Evolutionary conservation across 2,329 filamentous ascomycete species (phyloP).

Genomic region (Pseudomassariella vexata): DNA sequence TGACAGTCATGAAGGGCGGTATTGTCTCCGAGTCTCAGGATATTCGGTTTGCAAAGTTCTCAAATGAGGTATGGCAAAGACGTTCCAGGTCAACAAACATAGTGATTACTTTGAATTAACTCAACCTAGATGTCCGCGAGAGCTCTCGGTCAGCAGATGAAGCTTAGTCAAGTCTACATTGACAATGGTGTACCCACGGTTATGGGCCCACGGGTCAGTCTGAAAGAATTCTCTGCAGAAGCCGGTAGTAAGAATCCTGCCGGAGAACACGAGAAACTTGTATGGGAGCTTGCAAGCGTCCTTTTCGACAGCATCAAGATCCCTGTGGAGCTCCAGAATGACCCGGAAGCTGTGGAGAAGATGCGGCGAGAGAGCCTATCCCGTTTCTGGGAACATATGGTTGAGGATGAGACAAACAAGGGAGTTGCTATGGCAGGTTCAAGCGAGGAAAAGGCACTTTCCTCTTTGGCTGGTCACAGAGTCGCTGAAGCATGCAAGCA

Average conservation of each 20-base stretch:
- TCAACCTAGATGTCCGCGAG: slow-evolving; percentile 44
- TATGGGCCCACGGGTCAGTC: slow-evolving; percentile 38
- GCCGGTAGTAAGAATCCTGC: slow-evolving; percentile 32
- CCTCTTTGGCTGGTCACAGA: slow-evolving; percentile 71
- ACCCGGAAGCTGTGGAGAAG: slow-evolving; percentile 27
- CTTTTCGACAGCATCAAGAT: slow-evolving; percentile 69
- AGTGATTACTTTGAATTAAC: slow-evolving; percentile 21
- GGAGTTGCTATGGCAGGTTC: slow-evolving; percentile 54
- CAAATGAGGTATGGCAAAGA: slow-evolving; percentile 39
- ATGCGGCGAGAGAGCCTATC: slow-evolving; percentile 60
- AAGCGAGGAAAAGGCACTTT: slow-evolving; percentile 77
- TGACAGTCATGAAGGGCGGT: slow-evolving; percentile 48
- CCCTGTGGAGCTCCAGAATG: slow-evolving; percentile 31
- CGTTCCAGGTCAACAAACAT: slow-evolving; percentile 2
- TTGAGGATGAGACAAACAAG: slow-evolving; percentile 52
- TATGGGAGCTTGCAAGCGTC: slow-evolving; percentile 83
- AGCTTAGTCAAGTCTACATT: slow-evolving; percentile 46
- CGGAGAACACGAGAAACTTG: slow-evolving; percentile 59
- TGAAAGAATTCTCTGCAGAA: slow-evolving; percentile 39
- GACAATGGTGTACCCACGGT: slow-evolving; percentile 57
- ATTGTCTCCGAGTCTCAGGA: slow-evolving; percentile 61
- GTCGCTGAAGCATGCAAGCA: slow-evolving; percentile 77
- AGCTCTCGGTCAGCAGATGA: slow-evolving; percentile 49
- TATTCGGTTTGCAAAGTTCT: slow-evolving; percentile 59
- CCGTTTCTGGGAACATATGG: slow-evolving; percentile 58